Base-by-base conservation (phyloP, 2,329 filamentous ascomycete species). In the Colletotrichum caudatum region DNA sequence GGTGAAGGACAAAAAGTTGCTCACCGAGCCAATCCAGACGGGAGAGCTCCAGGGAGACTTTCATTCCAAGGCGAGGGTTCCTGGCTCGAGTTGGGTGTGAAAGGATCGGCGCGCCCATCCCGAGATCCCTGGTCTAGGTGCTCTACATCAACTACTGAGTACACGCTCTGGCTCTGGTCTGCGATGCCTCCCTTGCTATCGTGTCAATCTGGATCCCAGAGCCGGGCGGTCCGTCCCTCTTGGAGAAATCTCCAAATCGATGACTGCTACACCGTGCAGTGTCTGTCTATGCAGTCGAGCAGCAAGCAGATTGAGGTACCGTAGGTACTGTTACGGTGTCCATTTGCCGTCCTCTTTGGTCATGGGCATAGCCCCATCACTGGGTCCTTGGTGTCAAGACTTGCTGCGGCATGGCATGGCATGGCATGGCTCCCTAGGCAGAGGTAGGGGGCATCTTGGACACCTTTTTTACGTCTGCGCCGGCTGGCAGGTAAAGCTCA, bases 401-500 rank as follows among this genome's bases (percentile, higher is more conserved):
- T 68, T 48, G 51, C 23, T 46, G 23, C 37, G 39, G 39, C 59
- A 64, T 29, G 29, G 29, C 29, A 29, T 29, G 29, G 29, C 29
- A 29, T 29, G 60, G 7, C 11, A 23, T 64, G 59, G 46, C 59
- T 72, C 69, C 69, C 69, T n/a, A 48, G 69, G 39, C 26, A 39
- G 46, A 54, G 69, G 59, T 58, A 72, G 46, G 65, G 69, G 69
- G 69, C 53, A 72, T 60, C 46, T 72, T 72, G 69, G 56, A 60
- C 69, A 69, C 59, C 65, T 64, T 60, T 71, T 59, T 58, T 58
- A 63, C 44, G 20, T 37, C 23, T 53, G 69, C 58, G 44, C 64
- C 64, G 64, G 26, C 69, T 63, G 58, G 58, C 58, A 63, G 69
- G 57, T 71, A 61, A 54, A 46, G n/a, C 23, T 39, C 33, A 16